Conservation (phyloP, 306 rosid genomes). For the Trifolium subterraneum region DNA sequence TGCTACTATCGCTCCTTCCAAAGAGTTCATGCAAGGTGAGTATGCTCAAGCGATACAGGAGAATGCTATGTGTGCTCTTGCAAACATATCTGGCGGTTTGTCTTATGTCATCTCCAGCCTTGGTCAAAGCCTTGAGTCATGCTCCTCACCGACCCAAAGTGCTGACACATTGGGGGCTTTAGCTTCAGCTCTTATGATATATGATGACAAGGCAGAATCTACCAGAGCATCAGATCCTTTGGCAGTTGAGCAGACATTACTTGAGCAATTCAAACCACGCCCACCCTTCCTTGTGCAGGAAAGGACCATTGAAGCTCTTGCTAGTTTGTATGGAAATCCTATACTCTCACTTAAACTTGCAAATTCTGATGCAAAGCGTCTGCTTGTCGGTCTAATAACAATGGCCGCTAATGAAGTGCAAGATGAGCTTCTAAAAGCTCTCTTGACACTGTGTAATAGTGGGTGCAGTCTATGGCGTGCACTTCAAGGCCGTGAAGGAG, state of each 20-base stretch:
- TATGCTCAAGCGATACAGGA: conserved; percentile 97
- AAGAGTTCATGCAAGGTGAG: conserved; percentile 99
- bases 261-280: conserved; percentile 73
- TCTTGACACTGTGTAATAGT: conserved; percentile 76
- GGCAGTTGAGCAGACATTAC: conserved; percentile 78
- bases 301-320: conserved; percentile 96
- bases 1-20: conserved; percentile 99
- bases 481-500: conserved; percentile 97
- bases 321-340: conserved; percentile 89
- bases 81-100: conserved; percentile 97
- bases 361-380: conserved; percentile 83
- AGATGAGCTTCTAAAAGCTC: conserved; percentile 90
- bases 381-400: conserved; percentile 96
- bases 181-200: conserved; percentile 99
- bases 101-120: conserved; percentile 95
- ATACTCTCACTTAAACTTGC: conserved; percentile 76
- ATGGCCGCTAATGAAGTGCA: conserved; percentile 95
- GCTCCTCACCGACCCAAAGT: conserved; percentile 82
- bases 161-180: conserved; percentile 97
- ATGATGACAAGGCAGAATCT: conserved; percentile 83
- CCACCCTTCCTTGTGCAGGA: conserved; percentile 85
- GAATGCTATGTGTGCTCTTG: conserved; percentile 97
- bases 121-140: conserved; percentile 97
- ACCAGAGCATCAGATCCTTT: conserved; percentile 86
- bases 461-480: conserved; percentile 92